Percentiles rank a stretch among this genome's conserved stretches.
phyloP scores from a whole-genome alignment of 192 early-diverging fungal species.

The Coemansia umbellata region DNA sequence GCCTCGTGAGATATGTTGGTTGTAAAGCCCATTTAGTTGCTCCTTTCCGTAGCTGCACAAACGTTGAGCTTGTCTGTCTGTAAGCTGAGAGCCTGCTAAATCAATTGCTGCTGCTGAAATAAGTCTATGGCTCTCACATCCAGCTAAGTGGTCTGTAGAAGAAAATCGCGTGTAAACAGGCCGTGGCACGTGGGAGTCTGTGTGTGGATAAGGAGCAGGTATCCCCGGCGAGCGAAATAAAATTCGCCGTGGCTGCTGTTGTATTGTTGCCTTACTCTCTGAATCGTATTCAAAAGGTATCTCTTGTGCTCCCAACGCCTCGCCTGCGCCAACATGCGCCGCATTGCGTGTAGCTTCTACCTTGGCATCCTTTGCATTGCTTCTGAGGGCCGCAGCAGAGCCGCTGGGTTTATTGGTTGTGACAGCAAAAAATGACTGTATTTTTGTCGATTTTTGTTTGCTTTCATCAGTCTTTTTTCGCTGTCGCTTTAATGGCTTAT shows the following conservation, averaged over 20 bases:
- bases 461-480: constrained; percentile 13
- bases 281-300: no score
- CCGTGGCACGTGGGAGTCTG: constrained; percentile 20
- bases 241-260: not conserved
- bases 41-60: not conserved
- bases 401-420: no score
- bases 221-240: constrained; percentile 12
- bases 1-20: no score
- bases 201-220: constrained; percentile 31
- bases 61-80: not conserved
- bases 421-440: constrained; percentile 40
- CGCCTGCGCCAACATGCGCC: no score
- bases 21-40: no score
- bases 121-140: not conserved
- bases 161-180: constrained; percentile 11
- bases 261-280: no score
- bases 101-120: not conserved
- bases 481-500: constrained; percentile 18
- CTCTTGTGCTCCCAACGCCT: no score
- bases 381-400: no score
- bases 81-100: not conserved
- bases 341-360: no score
- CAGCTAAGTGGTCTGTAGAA: not conserved
- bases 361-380: no score
- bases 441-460: constrained; percentile 11